Conservation (phyloP, 371 early-diverging fungal species). For the Rhizopus arrhizus region DNA sequence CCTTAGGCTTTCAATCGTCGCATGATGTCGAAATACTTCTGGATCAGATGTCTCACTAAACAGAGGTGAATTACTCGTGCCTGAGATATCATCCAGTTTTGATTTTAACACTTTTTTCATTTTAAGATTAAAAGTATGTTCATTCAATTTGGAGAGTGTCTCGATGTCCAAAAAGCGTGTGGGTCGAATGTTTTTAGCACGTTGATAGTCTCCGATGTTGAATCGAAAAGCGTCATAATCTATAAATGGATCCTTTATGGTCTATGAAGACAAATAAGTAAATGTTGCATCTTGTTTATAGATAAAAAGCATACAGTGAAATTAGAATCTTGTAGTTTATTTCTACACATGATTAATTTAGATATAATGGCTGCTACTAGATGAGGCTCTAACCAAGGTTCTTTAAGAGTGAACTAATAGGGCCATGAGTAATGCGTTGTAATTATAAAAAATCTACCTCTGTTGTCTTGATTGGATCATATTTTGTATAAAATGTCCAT, state of each 20-base stretch:
- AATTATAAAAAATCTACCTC: slow-evolving; percentile 40
- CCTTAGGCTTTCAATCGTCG: slow-evolving; percentile 58
- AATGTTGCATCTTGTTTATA: background rate
- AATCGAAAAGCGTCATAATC: slow-evolving; percentile 57
- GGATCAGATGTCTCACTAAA: slow-evolving; percentile 59
- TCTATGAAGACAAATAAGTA: slow-evolving; percentile 8
- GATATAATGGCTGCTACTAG: slow-evolving; percentile 62
- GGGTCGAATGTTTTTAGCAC: slow-evolving; percentile 34
- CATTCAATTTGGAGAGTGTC: slow-evolving; percentile 47
- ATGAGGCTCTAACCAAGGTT: slow-evolving; percentile 64
- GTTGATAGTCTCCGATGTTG: slow-evolving; percentile 61
- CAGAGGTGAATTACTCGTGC: slow-evolving; percentile 48
- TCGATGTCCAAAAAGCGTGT: slow-evolving; percentile 43
- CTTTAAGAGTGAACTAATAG: slow-evolving; percentile 37
- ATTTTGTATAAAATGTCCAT: slow-evolving; percentile 52
- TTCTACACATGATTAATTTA: slow-evolving; percentile 55
- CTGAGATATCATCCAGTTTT: slow-evolving; percentile 67
- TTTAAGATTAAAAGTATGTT: slow-evolving; percentile 41
- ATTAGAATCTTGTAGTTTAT: slow-evolving; percentile 61
- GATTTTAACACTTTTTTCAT: slow-evolving; percentile 64
- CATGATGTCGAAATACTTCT: slow-evolving; percentile 62
- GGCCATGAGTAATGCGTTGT: background rate
- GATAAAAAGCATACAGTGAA: slow-evolving; percentile 49
- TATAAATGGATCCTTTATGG: slow-evolving; percentile 67
- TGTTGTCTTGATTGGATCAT: slow-evolving; percentile 48